Evolutionary conservation across 805 yeast genomes (phyloP), one percentile per base, ranked within the genome.

Genomic region (Candida fluviatilis): DNA sequence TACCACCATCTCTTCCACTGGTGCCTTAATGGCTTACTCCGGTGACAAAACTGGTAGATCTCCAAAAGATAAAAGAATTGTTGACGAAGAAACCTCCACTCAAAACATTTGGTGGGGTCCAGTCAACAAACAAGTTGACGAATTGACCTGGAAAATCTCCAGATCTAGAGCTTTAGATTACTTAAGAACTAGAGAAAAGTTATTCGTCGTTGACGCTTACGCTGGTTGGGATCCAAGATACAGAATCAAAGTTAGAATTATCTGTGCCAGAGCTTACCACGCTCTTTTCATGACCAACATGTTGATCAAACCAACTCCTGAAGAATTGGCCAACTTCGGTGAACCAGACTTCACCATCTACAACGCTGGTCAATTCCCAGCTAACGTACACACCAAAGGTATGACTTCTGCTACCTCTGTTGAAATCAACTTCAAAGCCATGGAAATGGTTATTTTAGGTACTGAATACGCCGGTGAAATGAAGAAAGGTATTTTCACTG

Each of bases 161-260:
- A 84, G 95, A 64, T 91, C 91, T 53, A 86, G 99, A 70, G 98
- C 99, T 37, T 78, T 90, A 50, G 99, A 91, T 68, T 91, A 90
- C 73, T 77, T 91, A 64, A 85, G 95, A 76, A 91, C 98, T 40
- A 84, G 96, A 69, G 90, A 84, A 54, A 88, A 89, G 63, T 80
- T 93, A 55, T 91, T 84, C 67, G 90, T 91, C 47, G 89, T 91
- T 49, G 99, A 91, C 60, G 98, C 98, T 10, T 91, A 66, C 62
- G 99, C 98, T 34, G 99, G 99, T 50, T 91, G 99, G 99, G 99
- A 91, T 65, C 96, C 97, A 58, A 82, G 87, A 58, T 91, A 91
- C 80, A 80, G 98, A 71, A 79, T 90, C 64, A 91, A 91, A 74
- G 95, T 90, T 42, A 80, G 98, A 69, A 82, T 90, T 48, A 91